Evolutionary conservation across 352 stramenopile species (phyloP).

Genomic region (Globisporangium takayamanum): DNA sequence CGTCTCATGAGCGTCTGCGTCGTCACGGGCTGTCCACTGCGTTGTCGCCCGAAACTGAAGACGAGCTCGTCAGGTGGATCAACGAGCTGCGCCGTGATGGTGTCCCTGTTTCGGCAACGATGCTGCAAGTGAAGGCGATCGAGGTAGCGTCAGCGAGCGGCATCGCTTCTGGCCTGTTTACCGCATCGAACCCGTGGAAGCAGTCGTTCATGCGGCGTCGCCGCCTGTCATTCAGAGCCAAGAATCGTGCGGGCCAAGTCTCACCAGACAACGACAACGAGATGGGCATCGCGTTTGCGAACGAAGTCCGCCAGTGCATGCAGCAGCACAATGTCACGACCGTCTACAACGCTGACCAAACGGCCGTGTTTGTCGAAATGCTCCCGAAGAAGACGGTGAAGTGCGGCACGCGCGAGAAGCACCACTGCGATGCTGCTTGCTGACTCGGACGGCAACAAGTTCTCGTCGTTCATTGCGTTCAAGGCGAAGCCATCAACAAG

Average conservation of each 20-base stretch:
- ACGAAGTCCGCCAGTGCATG: constrained; percentile 7
- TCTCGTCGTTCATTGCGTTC: not conserved
- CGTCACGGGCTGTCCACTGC: no score
- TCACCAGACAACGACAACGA: constrained; percentile 4
- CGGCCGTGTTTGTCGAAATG: constrained; percentile 25
- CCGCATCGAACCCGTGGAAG: constrained; percentile 3
- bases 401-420: not conserved
- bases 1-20: not conserved
- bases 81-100: constrained; percentile 15
- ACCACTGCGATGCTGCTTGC: not conserved
- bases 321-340: constrained; percentile 6
- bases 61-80: constrained; percentile 8
- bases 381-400: constrained; percentile 16
- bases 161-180: constrained; percentile 3
- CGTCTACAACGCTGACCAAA: constrained; percentile 27
- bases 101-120: constrained; percentile 18
- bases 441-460: not conserved
- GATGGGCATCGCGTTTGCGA: not conserved
- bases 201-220: constrained; percentile 15
- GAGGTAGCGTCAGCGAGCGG: constrained; percentile 8
- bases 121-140: constrained; percentile 17
- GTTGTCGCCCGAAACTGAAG: no score
- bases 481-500: not conserved
- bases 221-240: constrained; percentile 8
- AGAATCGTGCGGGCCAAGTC: constrained; percentile 12